Evolutionary conservation across 2,329 filamentous ascomycete genomes (phyloP).

Genomic region (Aspergillus costaricaensis): DNA sequence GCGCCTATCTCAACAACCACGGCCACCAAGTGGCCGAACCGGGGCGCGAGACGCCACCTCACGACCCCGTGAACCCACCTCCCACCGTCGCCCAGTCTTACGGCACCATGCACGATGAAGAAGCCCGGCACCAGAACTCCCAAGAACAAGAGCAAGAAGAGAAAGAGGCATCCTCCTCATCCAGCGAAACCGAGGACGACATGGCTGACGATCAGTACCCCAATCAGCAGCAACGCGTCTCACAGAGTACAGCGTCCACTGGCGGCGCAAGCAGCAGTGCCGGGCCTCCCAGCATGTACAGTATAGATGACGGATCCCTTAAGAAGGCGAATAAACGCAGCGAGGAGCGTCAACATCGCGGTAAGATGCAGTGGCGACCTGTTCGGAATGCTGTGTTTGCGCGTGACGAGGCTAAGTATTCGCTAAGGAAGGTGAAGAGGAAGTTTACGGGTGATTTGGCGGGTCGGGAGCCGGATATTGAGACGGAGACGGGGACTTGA

Average conservation of each 20-base stretch:
- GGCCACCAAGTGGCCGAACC: constrained; percentile 60
- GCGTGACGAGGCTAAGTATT: constrained; percentile 82
- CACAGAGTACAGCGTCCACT: not conserved
- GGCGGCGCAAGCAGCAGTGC: not conserved
- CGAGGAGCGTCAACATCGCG: constrained; percentile 81
- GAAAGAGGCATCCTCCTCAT: constrained; percentile 2
- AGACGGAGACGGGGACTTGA: constrained; percentile 62
- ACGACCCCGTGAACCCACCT: constrained; percentile 53
- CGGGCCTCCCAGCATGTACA: constrained; percentile 12
- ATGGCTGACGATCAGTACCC: not conserved
- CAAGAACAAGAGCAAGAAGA: constrained; percentile 17
- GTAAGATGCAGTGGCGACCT: constrained; percentile 93
- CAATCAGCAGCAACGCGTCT: constrained; percentile 2
- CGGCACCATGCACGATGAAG: constrained; percentile 33
- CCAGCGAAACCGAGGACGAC: constrained; percentile 29
- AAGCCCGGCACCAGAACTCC: constrained; percentile 13
- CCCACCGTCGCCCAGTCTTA: not conserved
- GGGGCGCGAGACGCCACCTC: constrained; percentile 53
- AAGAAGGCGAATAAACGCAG: constrained; percentile 33
- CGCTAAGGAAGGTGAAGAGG: constrained; percentile 72
- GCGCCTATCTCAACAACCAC: constrained; percentile 56
- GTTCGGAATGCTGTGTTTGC: constrained; percentile 83
- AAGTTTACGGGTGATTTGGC: constrained; percentile 68
- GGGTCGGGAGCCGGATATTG: constrained; percentile 83
- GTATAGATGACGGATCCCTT: constrained; percentile 38